Evolutionary conservation across 345 rosid genomes (phyloP), one percentile per base, ranked within the genome.

Genomic region (Populus pruinosa): DNA sequence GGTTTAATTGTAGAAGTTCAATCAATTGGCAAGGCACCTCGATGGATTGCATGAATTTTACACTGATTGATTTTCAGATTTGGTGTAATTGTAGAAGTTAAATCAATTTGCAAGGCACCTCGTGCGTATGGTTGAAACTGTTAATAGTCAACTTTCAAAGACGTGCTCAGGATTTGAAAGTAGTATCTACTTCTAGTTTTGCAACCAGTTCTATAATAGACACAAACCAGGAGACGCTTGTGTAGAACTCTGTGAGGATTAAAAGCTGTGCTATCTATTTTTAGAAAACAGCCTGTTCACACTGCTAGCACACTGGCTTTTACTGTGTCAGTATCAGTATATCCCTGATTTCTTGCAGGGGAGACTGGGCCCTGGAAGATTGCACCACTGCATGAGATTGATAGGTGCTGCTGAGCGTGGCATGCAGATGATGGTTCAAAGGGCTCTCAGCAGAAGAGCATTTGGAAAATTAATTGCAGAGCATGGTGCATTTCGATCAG

Each of bases 381-480:
- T 93, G 93, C 99, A 95, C 88, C 99, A 95, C 78, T 95, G 96
- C 84, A 90, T 93, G 99, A 92, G 99, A 88, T 83, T 92, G 83
- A 83, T 96, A 44, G 99, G 99, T 72, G 94, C 96, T 62, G 96
- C 99, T 25, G 99, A 96, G 89, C 97, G 99, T 55, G 98, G 98
- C 78, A 93, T 96, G 97, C 87, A 91, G 88, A 38, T 96, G 85
- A 93, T 91, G 98, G 93, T 87, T 80, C 85, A 85, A 82, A 91
- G 96, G 83, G 97, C 99, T 69, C 90, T 93, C 39, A 85, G 74
- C 43, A 90, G 97, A 85, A 92, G 83, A 87, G 83, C 92, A 20
- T 93, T 96, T 67, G 98, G 99, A 73, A 91, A 87, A 87, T 82
- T 87, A 73, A 93, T 96, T 79, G 94, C 98, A 39, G 87, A 96